phyloP scores from a whole-genome alignment of 306 rosid species.

The Canavalia gladiata region DNA sequence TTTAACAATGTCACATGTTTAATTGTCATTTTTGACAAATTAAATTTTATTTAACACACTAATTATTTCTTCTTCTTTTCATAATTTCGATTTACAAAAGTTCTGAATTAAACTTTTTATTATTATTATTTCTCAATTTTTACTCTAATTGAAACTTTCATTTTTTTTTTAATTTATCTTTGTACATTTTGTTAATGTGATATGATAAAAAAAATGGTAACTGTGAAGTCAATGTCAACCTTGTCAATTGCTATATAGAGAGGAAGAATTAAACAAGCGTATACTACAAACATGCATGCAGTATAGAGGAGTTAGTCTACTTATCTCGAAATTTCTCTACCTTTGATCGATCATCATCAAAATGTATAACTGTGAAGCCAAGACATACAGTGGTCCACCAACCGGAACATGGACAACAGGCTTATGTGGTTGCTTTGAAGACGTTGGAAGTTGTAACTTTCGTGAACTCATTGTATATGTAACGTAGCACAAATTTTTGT shows the following conservation, averaged over 20 bases:
- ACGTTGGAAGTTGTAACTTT: constrained; percentile 34
- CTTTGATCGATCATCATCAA: constrained; percentile 17
- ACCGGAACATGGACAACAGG: constrained; percentile 47
- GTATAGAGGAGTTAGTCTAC: not conserved
- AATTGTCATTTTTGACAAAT: too few species aligned
- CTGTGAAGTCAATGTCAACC: constrained; percentile 24
- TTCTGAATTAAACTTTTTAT: too few species aligned
- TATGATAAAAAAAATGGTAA: too few species aligned
- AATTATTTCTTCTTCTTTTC: too few species aligned
- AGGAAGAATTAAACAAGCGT: not conserved
- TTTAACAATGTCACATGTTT: too few species aligned
- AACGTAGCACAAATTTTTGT: not conserved
- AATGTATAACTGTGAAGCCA: constrained; percentile 19
- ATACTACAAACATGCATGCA: not conserved
- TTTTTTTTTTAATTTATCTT: too few species aligned
- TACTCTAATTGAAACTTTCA: too few species aligned
- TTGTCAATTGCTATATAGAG: constrained; percentile 22
- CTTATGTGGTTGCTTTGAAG: constrained; percentile 46
- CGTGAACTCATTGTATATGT: not conserved
- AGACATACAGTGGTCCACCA: not conserved
- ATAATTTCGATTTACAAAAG: too few species aligned
- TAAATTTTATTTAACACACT: too few species aligned
- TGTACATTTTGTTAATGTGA: too few species aligned
- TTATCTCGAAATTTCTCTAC: not conserved
- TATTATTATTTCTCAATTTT: too few species aligned